These are phyloP conservation scores for Cornus kousa DNA, from an alignment of 148 eudicot species.

Conservation along the genomic window DNA sequence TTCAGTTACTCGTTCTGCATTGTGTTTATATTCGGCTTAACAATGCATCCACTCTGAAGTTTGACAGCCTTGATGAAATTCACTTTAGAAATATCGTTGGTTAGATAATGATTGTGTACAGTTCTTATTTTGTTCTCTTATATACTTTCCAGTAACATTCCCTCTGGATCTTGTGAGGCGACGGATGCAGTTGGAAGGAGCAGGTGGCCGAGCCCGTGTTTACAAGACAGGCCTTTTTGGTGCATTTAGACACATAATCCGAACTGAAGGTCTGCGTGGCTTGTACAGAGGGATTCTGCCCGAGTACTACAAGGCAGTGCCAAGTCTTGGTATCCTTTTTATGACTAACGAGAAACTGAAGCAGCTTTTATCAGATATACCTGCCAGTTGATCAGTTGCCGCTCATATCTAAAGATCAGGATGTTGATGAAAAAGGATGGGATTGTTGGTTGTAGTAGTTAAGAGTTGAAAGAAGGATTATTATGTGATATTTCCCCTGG, in stretches of 20 bases:
- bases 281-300: constrained; percentile 60
- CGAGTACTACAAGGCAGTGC: constrained; percentile 58
- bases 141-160: constrained; percentile 52
- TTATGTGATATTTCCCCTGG: not conserved
- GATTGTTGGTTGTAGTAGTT: not conserved
- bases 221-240: constrained; percentile 65
- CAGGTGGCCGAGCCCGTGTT: constrained; percentile 68
- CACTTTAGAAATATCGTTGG: not conserved
- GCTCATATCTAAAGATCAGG: not conserved
- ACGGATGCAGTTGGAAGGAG: constrained; percentile 86
- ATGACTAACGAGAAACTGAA: constrained; percentile 60
- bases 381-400: not conserved
- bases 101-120: not conserved
- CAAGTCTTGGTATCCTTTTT: constrained; percentile 52
- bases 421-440: not conserved
- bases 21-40: no score
- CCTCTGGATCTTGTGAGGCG: constrained; percentile 82
- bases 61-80: not conserved
- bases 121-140: not conserved
- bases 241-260: constrained; percentile 42
- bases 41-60: not conserved
- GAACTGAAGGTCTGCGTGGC: constrained; percentile 39
- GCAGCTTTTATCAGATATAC: constrained; percentile 16
- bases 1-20: not conserved
- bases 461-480: not conserved